phyloP scores from a whole-genome alignment of 495 filamentous ascomycete genomes.

The Penicillium roqueforti region DNA sequence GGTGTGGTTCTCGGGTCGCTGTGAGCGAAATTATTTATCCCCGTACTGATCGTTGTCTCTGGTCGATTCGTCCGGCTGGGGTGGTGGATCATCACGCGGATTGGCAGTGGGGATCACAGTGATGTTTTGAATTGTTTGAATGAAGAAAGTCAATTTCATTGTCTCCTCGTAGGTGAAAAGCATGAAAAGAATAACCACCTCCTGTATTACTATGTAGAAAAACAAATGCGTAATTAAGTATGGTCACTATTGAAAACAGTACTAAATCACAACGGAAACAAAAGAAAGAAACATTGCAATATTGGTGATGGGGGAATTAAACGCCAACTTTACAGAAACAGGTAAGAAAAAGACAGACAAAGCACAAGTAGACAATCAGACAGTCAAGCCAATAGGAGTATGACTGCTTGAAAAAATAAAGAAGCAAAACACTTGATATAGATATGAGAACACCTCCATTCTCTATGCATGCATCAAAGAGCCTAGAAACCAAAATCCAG shows the following conservation, averaged over 20 bases:
- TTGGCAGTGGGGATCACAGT: background rate
- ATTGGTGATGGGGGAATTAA: constrained; percentile 2
- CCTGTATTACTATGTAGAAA: background rate
- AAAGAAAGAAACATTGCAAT: constrained; percentile 1
- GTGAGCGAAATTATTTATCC: too few species aligned
- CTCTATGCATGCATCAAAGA: background rate
- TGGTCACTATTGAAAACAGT: constrained; percentile 1
- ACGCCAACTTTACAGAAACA: constrained; percentile 4
- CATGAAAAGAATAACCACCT: background rate
- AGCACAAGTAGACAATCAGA: background rate
- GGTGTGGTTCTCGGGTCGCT: too few species aligned
- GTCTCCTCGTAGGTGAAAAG: background rate
- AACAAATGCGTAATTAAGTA: background rate
- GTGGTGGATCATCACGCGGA: background rate
- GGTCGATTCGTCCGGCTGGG: background rate
- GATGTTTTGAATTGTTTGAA: background rate
- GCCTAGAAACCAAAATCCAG: background rate
- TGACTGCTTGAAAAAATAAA: background rate
- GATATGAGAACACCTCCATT: background rate
- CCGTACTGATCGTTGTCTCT: background rate
- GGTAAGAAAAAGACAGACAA: background rate
- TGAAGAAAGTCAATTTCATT: background rate
- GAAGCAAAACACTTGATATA: background rate
- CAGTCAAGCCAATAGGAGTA: background rate
- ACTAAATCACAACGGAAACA: background rate